These are phyloP conservation scores for Trametes cinnabarina DNA, from an alignment of 768 basidiomycete species.

Conservation along the genomic window DNA sequence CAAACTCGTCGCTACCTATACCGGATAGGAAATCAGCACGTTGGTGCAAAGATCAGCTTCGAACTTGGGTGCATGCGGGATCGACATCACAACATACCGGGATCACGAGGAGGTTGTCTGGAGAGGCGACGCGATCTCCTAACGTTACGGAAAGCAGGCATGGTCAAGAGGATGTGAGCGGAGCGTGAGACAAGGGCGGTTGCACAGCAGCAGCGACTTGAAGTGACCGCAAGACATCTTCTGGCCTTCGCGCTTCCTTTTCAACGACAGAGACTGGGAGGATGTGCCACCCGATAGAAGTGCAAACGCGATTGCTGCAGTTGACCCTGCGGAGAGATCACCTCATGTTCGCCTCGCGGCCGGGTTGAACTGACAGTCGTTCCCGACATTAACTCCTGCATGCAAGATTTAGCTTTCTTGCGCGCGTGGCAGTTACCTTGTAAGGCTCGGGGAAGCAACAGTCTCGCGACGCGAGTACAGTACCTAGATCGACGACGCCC, in stretches of 20 bases:
- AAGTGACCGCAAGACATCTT: conserved; percentile 7
- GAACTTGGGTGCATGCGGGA: neutral
- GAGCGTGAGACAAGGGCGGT: conserved; percentile 9
- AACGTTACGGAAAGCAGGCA: conserved; percentile 34
- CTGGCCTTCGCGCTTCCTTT: conserved; percentile 13
- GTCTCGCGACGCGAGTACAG: neutral
- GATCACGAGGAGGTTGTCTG: conserved; percentile 36
- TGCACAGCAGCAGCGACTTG: conserved; percentile 13
- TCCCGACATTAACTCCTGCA: conserved; percentile 13
- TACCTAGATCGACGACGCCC: no score
- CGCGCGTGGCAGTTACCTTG: conserved; percentile 16
- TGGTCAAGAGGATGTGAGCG: conserved; percentile 14
- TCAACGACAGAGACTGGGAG: conserved; percentile 1
- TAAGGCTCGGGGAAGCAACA: conserved; percentile 12
- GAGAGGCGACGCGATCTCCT: conserved; percentile 48
- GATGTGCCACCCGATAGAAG: conserved; percentile 18
- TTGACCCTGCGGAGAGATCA: conserved; percentile 7
- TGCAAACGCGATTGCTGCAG: conserved; percentile 14
- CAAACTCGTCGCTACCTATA: conserved; percentile 28
- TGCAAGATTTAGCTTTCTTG: conserved; percentile 11
- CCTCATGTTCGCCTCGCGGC: conserved; percentile 22
- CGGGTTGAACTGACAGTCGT: conserved; percentile 3
- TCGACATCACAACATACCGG: conserved; percentile 26
- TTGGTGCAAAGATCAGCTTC: neutral
- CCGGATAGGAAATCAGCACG: conserved; percentile 10